A percentile compares a stretch with the other conserved stretches of the same genome.
phyloP scores from a whole-genome alignment of 2,329 filamentous ascomycete genomes.

The Thermothelomyces thermophilus region DNA sequence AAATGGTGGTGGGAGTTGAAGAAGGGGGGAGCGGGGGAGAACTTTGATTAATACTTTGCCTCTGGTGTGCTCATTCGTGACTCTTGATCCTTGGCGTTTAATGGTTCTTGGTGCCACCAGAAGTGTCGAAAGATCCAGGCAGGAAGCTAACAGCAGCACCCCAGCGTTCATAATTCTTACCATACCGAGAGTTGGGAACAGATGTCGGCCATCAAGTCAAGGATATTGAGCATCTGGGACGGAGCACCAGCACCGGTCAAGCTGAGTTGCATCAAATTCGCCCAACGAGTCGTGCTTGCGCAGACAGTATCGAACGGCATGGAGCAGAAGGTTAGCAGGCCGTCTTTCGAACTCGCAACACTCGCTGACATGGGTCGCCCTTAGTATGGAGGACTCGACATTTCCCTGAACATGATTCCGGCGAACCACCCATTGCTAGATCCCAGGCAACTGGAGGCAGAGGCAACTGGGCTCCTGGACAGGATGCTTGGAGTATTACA shows the following conservation, averaged over 20 bases:
- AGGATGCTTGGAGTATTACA: constrained; percentile 79
- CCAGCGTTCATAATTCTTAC: constrained; percentile 78
- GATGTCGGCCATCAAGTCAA: constrained; percentile 82
- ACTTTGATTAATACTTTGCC: too few species aligned
- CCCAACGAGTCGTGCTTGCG: constrained; percentile 84
- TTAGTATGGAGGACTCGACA: constrained; percentile 68
- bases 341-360: background rate
- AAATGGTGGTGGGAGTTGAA: too few species aligned
- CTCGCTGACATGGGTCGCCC: constrained; percentile 10
- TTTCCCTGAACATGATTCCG: constrained; percentile 80
- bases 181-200: constrained; percentile 79
- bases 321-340: constrained; percentile 63
- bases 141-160: constrained; percentile 17
- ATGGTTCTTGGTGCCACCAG: background rate
- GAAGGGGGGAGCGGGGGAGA: background rate
- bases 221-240: constrained; percentile 86
- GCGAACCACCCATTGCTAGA: constrained; percentile 75
- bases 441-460: constrained; percentile 77
- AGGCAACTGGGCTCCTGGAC: constrained; percentile 85
- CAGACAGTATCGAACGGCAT: constrained; percentile 78
- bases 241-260: constrained; percentile 66
- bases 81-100: background rate
- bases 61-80: background rate
- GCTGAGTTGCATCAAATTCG: constrained; percentile 96
- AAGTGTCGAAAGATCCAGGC: too few species aligned